Conservation (phyloP, 2,329 filamentous ascomycete genomes). For the Hypoxylon sp. region DNA sequence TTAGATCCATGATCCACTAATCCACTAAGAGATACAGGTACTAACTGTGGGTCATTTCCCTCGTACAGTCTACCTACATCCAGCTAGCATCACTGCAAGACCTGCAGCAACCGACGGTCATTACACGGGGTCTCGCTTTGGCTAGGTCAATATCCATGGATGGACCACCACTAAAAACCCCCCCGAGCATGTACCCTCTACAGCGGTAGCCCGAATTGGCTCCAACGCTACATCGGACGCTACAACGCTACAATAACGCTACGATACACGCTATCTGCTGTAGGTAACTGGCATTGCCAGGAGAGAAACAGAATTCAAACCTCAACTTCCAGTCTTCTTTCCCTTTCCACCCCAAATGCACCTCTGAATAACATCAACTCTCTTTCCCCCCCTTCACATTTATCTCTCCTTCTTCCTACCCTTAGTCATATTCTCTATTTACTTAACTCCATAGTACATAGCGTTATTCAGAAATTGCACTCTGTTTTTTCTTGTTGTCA, state of each 20-base stretch:
- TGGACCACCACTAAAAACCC: slow-evolving; percentile 12
- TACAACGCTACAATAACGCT: slow-evolving; percentile 26
- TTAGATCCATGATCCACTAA: slow-evolving; percentile 1
- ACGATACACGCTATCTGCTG: slow-evolving; percentile 22
- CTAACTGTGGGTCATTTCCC: slow-evolving; percentile 13
- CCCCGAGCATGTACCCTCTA: slow-evolving; percentile 9
- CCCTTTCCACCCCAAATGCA: slow-evolving; percentile 51
- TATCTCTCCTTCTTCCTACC: slow-evolving; percentile 51
- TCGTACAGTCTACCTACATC: slow-evolving; percentile 29
- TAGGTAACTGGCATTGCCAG: slow-evolving; percentile 17
- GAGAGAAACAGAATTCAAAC: slow-evolving; percentile 38
- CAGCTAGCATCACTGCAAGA: slow-evolving; percentile 30
- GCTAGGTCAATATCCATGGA: not conserved
- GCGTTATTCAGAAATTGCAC: slow-evolving; percentile 45
- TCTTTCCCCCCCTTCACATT: slow-evolving; percentile 45
- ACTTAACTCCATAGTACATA: slow-evolving; percentile 52
- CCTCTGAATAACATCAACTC: slow-evolving; percentile 54
- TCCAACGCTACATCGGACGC: slow-evolving; percentile 25
- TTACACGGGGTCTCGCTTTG: slow-evolving; percentile 33
- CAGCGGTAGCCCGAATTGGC: slow-evolving; percentile 18
- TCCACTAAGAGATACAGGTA: slow-evolving; percentile 16
- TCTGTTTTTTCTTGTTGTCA: slow-evolving; percentile 49
- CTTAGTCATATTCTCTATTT: slow-evolving; percentile 51
- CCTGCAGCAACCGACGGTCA: slow-evolving; percentile 31
- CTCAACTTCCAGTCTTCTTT: slow-evolving; percentile 53